A percentile compares a stretch with the other conserved stretches of the same genome.
These are phyloP conservation scores for Aureobasidium sp. DNA, from an alignment of 2,329 filamentous ascomycete species.

Conservation along the genomic window DNA sequence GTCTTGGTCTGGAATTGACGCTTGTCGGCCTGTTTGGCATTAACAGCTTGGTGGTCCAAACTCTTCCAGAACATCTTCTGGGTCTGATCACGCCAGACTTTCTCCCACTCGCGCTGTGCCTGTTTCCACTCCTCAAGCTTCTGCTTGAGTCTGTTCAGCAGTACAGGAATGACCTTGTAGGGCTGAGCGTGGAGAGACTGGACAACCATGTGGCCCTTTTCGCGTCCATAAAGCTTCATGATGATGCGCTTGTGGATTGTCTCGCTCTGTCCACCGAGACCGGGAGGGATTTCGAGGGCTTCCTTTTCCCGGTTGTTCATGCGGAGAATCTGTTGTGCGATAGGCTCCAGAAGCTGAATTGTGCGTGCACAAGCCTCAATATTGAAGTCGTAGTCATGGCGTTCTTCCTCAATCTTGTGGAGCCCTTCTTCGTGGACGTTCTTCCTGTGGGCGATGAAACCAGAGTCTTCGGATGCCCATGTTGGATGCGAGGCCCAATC, in stretches of 20 bases:
- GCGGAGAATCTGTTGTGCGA: constrained; percentile 81
- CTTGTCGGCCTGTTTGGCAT: constrained; percentile 84
- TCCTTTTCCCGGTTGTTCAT: constrained; percentile 65
- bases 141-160: constrained; percentile 84
- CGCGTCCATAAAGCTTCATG: constrained; percentile 90
- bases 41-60: constrained; percentile 91
- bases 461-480: constrained; percentile 96
- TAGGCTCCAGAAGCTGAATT: constrained; percentile 90
- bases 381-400: constrained; percentile 97
- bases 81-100: constrained; percentile 95
- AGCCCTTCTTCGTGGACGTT: constrained; percentile 91
- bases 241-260: constrained; percentile 96
- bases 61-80: constrained; percentile 93
- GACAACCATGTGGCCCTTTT: constrained; percentile 77
- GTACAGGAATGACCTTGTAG: constrained; percentile 78
- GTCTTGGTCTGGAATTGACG: constrained; percentile 85
- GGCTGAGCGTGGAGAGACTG: constrained; percentile 79
- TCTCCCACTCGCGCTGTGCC: constrained; percentile 95
- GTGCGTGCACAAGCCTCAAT: constrained; percentile 93
- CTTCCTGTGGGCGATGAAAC: constrained; percentile 95
- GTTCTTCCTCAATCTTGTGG: constrained; percentile 94
- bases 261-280: constrained; percentile 85
- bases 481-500: constrained; percentile 98
- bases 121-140: constrained; percentile 98
- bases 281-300: constrained; percentile 70